Evolutionary conservation across 352 stramenopile genomes (phyloP).

Genomic region (Phytophthora quininea): DNA sequence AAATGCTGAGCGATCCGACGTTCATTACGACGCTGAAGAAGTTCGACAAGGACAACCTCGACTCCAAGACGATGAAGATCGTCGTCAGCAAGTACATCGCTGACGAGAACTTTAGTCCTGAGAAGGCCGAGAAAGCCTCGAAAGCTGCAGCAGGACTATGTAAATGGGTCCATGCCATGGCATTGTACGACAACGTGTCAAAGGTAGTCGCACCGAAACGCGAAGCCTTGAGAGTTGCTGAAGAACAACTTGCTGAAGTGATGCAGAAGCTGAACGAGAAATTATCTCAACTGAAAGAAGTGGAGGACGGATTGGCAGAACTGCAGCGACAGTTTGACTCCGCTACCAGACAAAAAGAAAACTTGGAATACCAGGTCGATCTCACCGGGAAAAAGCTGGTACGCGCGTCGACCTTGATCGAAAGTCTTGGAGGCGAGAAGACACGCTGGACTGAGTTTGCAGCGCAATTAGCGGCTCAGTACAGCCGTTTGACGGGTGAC

Average conservation of each 20-base stretch:
- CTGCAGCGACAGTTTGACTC: constrained; percentile 90
- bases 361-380: constrained; percentile 92
- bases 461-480: constrained; percentile 77
- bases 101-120: constrained; percentile 91
- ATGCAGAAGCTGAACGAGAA: constrained; percentile 93
- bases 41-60: constrained; percentile 91
- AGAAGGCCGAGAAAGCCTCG: constrained; percentile 93
- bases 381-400: constrained; percentile 94
- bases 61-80: constrained; percentile 90
- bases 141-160: constrained; percentile 92
- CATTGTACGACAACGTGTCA: constrained; percentile 92
- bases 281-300: constrained; percentile 88
- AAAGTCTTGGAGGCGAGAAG: constrained; percentile 93
- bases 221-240: constrained; percentile 83
- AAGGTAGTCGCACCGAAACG: constrained; percentile 94
- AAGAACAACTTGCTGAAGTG: constrained; percentile 86
- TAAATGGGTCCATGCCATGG: constrained; percentile 95
- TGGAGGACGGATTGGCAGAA: constrained; percentile 90
- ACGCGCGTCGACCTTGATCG: constrained; percentile 92
- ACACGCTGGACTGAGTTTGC: constrained; percentile 92
- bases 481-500: constrained; percentile 91
- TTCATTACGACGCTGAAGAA: constrained; percentile 94
- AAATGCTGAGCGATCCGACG: constrained; percentile 91
- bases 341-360: constrained; percentile 91
- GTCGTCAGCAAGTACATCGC: constrained; percentile 91